Evolutionary conservation across 139 green algal genomes (phyloP).

Genomic region (Volvox reticuliferus): DNA sequence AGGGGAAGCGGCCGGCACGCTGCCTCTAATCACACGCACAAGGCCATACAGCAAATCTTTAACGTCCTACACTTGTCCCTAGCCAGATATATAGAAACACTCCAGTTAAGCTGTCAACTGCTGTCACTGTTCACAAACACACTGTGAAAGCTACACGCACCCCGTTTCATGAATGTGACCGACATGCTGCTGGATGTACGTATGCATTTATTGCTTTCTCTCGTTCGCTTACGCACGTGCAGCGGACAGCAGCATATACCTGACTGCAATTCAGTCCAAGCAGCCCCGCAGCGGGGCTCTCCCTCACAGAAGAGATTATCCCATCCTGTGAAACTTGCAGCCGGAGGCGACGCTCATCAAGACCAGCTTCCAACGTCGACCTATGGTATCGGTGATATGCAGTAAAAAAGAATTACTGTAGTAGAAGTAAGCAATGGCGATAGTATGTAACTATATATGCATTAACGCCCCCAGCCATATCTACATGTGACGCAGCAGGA

Average conservation of each 20-base stretch:
- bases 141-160: too few species aligned
- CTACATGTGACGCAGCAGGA: neutral
- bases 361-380: neutral
- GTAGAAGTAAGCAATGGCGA: neutral
- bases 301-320: neutral
- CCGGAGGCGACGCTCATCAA: constrained; percentile 9
- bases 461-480: neutral
- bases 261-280: neutral
- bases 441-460: neutral
- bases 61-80: too few species aligned
- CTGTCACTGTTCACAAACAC: too few species aligned
- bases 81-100: too few species aligned
- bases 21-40: too few species aligned
- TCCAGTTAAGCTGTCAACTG: too few species aligned
- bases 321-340: neutral
- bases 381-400: neutral
- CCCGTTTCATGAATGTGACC: neutral
- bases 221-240: neutral
- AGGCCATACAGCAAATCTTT: too few species aligned
- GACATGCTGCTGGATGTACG: neutral
- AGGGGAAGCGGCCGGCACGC: too few species aligned
- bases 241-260: neutral
- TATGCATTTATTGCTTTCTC: too few species aligned
- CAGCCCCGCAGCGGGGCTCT: neutral
- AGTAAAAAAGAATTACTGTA: neutral